A percentile compares a stretch with the other conserved stretches of the same genome.
Evolutionary conservation across 2,329 filamentous ascomycete species (phyloP).

Genomic region (Aciculosporium take): DNA sequence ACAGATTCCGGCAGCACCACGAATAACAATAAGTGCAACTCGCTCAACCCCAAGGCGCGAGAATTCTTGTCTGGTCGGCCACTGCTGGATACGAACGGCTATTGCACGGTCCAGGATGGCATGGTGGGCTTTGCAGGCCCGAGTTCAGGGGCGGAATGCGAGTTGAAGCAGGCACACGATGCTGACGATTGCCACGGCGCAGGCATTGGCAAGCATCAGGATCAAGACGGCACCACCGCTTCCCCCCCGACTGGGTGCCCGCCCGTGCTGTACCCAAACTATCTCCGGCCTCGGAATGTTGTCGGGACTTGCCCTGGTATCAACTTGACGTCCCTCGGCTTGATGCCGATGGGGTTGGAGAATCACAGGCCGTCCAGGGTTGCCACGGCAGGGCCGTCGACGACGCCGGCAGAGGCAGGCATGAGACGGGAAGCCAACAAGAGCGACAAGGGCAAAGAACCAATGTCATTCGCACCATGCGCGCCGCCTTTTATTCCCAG

Average conservation of each 20-base stretch:
- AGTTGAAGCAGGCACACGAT: not conserved
- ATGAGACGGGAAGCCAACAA: not conserved
- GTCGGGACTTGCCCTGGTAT: not conserved
- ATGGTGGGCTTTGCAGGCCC: not conserved
- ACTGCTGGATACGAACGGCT: not conserved
- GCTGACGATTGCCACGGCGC: not conserved
- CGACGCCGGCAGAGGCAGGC: not conserved
- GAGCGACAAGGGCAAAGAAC: not conserved
- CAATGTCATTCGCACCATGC: not conserved
- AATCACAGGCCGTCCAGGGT: not conserved
- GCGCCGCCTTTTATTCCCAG: not conserved
- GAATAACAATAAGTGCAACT: not conserved
- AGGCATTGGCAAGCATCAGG: too few relatives aligned
- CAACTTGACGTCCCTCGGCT: not conserved
- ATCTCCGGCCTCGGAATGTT: not conserved
- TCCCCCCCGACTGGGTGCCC: not conserved
- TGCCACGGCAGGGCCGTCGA: not conserved
- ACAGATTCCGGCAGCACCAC: not conserved
- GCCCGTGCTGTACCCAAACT: not conserved
- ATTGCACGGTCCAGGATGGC: not conserved
- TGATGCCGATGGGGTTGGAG: not conserved
- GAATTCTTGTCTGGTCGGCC: slow-evolving; percentile 7
- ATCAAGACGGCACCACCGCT: too few relatives aligned
- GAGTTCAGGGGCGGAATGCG: not conserved
- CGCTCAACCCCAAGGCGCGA: slow-evolving; percentile 10